Evolutionary conservation across 2,329 filamentous ascomycete species (phyloP).

Genomic region (Chaetomium strumarium): DNA sequence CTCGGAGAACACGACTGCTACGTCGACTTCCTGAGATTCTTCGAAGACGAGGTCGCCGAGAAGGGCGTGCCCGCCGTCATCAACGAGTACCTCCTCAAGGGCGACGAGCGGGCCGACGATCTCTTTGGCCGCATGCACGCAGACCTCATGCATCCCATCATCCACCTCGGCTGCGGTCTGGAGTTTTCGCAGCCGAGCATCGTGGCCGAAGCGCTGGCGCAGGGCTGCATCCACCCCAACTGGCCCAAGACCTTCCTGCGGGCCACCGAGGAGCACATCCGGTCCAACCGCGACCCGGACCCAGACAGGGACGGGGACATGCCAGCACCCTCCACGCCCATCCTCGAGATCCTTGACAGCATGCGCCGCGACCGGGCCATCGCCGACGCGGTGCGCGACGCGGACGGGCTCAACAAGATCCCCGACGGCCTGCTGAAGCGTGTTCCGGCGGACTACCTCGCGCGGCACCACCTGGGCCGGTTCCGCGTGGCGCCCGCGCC

Average conservation of each 20-base stretch:
- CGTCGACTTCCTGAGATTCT: constrained; percentile 1
- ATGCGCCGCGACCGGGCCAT: not conserved
- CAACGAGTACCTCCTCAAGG: constrained; percentile 9
- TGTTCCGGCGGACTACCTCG: not conserved
- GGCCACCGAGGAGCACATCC: constrained; percentile 1
- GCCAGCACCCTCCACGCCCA: too few species aligned
- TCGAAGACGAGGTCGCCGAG: constrained; percentile 5
- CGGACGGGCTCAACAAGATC: constrained; percentile 5
- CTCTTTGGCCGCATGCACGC: constrained; percentile 4
- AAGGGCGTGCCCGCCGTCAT: constrained; percentile 4
- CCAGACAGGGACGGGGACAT: not conserved
- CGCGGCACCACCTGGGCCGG: not conserved
- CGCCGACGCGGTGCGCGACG: not conserved
- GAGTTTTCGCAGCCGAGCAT: constrained; percentile 9
- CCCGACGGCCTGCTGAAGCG: constrained; percentile 4
- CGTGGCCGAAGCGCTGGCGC: constrained; percentile 8
- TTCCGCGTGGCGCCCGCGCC: constrained; percentile 1
- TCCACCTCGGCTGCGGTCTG: constrained; percentile 8
- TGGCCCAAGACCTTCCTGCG: constrained; percentile 1
- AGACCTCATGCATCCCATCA: constrained; percentile 7
- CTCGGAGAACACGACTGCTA: constrained; percentile 2
- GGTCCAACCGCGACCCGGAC: not conserved
- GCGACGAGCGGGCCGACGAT: constrained; percentile 1
- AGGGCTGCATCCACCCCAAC: constrained; percentile 2
- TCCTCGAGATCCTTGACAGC: not conserved